These are phyloP conservation scores for Brachypodium distachyon DNA, from an alignment of 202 grass and related monocot species.

Conservation along the genomic window DNA sequence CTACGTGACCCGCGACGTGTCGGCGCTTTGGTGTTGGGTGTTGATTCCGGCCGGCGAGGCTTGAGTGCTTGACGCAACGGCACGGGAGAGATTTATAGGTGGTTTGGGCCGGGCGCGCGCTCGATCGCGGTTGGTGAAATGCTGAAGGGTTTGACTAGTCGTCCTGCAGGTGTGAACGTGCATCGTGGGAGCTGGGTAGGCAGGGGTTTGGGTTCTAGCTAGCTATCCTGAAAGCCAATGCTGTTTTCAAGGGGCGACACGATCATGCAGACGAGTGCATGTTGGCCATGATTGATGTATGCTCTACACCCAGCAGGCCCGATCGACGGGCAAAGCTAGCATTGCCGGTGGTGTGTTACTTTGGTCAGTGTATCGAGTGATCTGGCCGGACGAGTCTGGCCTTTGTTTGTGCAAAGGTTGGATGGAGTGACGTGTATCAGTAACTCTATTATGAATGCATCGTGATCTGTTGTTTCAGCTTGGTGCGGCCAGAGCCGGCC, in stretches of 20 bases:
- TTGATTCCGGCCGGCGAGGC: not conserved
- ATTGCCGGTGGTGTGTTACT: not conserved
- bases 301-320: too few species aligned
- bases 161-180: not conserved
- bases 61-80: not conserved
- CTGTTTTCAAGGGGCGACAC: too few species aligned
- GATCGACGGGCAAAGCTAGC: too few species aligned
- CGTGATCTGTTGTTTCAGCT: not conserved
- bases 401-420: not conserved
- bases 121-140: constrained; percentile 30
- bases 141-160: not conserved
- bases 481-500: too few species aligned
- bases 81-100: constrained; percentile 25
- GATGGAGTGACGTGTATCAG: not conserved
- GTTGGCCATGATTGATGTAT: not conserved
- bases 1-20: too few species aligned
- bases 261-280: constrained; percentile 4
- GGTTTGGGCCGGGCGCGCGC: not conserved
- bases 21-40: too few species aligned
- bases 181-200: not conserved
- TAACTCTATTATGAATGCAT: not conserved
- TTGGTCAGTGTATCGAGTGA: not conserved
- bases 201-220: too few species aligned
- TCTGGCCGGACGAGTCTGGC: not conserved
- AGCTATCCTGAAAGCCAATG: too few species aligned